A percentile compares a stretch with the other conserved stretches of the same genome.
phyloP scores from a whole-genome alignment of 2,329 filamentous ascomycete species.

The Pseudogymnoascus sp. region DNA sequence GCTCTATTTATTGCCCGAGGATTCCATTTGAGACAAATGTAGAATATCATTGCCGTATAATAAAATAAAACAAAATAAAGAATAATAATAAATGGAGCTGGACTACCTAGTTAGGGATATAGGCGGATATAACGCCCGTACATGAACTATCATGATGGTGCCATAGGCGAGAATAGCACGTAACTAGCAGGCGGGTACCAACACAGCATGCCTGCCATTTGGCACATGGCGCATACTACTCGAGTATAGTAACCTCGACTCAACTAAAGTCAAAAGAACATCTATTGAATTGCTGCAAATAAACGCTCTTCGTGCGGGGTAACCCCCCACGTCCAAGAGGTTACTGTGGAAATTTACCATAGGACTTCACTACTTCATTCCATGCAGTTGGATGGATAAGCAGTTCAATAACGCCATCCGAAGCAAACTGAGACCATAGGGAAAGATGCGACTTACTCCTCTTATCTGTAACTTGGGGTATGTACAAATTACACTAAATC shows the following conservation, averaged over 20 bases:
- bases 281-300: neutral
- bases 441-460: constrained; percentile 4
- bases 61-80: neutral
- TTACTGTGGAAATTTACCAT: neutral
- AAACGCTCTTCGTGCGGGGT: neutral
- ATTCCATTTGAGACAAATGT: neutral
- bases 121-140: neutral
- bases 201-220: neutral
- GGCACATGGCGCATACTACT: neutral
- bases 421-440: constrained; percentile 7
- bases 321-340: neutral
- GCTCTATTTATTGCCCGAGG: neutral
- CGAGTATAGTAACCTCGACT: neutral
- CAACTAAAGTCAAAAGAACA: neutral
- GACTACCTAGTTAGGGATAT: neutral
- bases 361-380: neutral
- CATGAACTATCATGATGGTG: constrained; percentile 9
- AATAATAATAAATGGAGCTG: neutral
- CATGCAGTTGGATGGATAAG: constrained; percentile 7
- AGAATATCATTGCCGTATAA: neutral
- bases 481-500: neutral
- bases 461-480: constrained; percentile 3
- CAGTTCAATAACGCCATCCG: neutral
- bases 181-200: neutral
- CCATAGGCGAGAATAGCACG: constrained; percentile 6